phyloP scores from a whole-genome alignment of 192 early-diverging fungal genomes.

The Coemansia sp. region DNA sequence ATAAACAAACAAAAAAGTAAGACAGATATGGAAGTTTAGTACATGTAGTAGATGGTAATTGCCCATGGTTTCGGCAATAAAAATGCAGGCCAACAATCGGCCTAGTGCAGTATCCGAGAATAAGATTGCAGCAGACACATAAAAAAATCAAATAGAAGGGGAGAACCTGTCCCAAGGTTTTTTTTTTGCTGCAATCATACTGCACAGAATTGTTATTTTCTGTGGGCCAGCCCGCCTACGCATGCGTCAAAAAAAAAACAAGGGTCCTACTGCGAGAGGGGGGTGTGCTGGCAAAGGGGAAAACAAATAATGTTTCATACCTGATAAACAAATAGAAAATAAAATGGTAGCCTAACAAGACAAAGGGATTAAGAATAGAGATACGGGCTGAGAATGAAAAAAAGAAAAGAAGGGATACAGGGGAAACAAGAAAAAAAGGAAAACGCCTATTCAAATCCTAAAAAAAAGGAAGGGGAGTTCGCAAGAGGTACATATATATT shows the following conservation, averaged over 20 bases:
- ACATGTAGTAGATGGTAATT: too few species aligned
- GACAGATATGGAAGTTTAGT: too few species aligned
- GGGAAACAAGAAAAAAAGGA: not conserved
- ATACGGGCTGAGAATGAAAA: not conserved
- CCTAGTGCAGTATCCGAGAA: too few species aligned
- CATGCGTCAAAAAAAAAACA: too few species aligned
- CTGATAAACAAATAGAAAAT: not conserved
- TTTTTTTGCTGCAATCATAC: too few species aligned
- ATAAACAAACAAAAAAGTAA: not conserved
- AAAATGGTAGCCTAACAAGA: not conserved
- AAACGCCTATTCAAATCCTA: not conserved
- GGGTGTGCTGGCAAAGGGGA: not conserved
- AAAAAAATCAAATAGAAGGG: too few species aligned
- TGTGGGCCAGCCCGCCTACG: too few species aligned
- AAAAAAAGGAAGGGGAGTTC: conserved; percentile 16
- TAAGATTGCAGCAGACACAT: too few species aligned
- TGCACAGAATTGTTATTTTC: too few species aligned
- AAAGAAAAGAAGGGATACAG: not conserved
- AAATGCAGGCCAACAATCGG: too few species aligned
- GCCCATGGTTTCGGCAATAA: too few species aligned
- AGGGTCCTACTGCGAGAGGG: not conserved
- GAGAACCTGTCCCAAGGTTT: too few species aligned
- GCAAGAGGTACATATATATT: not conserved
- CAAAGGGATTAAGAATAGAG: not conserved
- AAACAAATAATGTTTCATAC: not conserved